Conservation (phyloP, 306 rosid genomes). For the Vicia villosa region DNA sequence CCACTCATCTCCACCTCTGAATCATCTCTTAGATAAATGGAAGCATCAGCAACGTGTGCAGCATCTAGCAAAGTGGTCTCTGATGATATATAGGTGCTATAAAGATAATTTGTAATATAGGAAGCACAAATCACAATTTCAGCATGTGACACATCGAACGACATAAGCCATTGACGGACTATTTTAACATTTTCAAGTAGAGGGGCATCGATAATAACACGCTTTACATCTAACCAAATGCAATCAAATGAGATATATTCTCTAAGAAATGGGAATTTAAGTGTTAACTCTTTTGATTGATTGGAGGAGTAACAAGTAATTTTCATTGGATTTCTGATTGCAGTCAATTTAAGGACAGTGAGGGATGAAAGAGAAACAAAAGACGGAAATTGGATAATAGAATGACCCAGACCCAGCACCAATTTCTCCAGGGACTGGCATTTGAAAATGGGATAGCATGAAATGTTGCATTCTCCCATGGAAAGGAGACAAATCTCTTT, state of each 20-base stretch:
- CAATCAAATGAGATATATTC: background rate
- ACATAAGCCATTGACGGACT: fast-evolving
- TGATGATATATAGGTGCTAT: background rate
- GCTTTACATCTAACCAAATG: background rate
- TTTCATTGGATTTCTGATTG: background rate
- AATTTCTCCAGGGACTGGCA: no score
- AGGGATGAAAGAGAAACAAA: no score
- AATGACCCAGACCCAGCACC: no score
- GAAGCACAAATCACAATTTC: background rate
- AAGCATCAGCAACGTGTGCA: background rate
- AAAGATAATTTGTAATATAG: background rate
- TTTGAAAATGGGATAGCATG: no score
- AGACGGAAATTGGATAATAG: no score
- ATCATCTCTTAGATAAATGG: background rate
- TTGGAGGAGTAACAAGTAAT: background rate
- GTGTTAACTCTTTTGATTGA: background rate
- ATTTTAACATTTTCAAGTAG: background rate
- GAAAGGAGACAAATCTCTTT: no score
- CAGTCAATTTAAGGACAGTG: no score
- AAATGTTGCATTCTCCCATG: no score
- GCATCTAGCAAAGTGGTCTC: background rate
- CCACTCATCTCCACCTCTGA: background rate
- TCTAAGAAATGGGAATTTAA: constrained; percentile 7
- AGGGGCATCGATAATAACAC: constrained; percentile 14
- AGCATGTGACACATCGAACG: background rate